Percentiles rank a stretch among this genome's conserved stretches.
phyloP scores from a whole-genome alignment of 179 eudicot species.

The Monotropa hypopitys region DNA sequence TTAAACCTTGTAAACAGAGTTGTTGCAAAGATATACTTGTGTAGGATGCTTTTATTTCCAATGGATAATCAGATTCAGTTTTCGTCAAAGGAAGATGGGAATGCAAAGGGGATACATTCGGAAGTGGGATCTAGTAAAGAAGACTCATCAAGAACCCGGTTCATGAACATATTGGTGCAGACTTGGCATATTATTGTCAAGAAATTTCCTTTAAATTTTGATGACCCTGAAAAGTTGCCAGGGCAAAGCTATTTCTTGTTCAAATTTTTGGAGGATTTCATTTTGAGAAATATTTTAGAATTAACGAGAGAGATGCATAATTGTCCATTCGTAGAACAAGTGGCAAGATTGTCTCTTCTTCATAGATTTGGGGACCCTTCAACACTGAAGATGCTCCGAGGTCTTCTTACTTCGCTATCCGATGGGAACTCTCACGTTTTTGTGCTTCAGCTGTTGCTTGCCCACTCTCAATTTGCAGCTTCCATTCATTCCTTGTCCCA shows the following conservation, averaged over 20 bases:
- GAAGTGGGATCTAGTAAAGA: slow-evolving; percentile 16
- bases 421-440: slow-evolving; percentile 34
- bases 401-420: slow-evolving; percentile 36
- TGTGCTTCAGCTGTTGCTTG: slow-evolving; percentile 65
- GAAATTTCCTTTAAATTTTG: slow-evolving; percentile 27
- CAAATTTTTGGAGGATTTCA: slow-evolving; percentile 49
- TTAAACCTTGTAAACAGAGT: slow-evolving; percentile 43
- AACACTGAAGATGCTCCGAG: slow-evolving; percentile 46
- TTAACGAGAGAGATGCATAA: slow-evolving; percentile 33
- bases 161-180: slow-evolving; percentile 42
- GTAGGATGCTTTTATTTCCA: slow-evolving; percentile 47
- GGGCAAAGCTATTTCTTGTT: slow-evolving; percentile 25
- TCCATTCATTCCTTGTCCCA: slow-evolving; percentile 26
- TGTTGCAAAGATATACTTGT: slow-evolving; percentile 50
- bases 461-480: slow-evolving; percentile 65
- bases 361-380: slow-evolving; percentile 70
- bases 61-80: slow-evolving; percentile 16
- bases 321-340: slow-evolving; percentile 40
- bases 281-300: slow-evolving; percentile 35
- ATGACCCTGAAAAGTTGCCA: slow-evolving; percentile 10
- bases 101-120: slow-evolving; percentile 7
- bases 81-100: slow-evolving; percentile 19
- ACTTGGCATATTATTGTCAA: slow-evolving; percentile 57
- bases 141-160: slow-evolving; percentile 27
- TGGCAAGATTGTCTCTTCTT: slow-evolving; percentile 46